A percentile compares a stretch with the other conserved stretches of the same genome.
phyloP scores from a whole-genome alignment of 352 stramenopile species.

The Globisporangium cylindrosporum region DNA sequence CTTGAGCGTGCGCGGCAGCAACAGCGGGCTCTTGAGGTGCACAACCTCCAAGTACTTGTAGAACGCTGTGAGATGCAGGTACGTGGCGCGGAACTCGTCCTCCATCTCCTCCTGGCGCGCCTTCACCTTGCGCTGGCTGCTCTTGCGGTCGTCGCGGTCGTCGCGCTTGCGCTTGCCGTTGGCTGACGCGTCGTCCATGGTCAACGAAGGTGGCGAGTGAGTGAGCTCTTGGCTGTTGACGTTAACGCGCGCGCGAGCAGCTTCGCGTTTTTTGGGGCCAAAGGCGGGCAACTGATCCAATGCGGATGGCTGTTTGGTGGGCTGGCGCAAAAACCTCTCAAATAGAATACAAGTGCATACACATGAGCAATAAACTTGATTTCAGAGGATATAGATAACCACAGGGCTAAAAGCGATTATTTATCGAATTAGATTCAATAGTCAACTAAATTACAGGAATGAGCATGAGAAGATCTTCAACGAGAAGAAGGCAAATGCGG shows the following conservation, averaged over 20 bases:
- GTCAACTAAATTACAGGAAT: background rate
- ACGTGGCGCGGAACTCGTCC: constrained; percentile 77
- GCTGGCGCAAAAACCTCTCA: background rate
- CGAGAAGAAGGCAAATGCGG: constrained; percentile 5
- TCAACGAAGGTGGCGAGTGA: background rate
- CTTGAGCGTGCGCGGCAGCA: constrained; percentile 75
- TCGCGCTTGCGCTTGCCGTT: constrained; percentile 71
- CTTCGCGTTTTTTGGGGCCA: constrained; percentile 5
- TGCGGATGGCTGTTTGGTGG: background rate
- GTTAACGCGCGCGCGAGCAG: background rate
- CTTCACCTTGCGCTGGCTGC: constrained; percentile 40
- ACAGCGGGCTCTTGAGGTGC: constrained; percentile 66
- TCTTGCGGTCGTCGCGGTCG: constrained; percentile 38
- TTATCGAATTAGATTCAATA: background rate
- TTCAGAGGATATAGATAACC: background rate
- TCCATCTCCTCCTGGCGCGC: constrained; percentile 74
- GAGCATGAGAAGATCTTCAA: constrained; percentile 11
- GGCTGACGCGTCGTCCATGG: constrained; percentile 21
- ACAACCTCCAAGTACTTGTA: constrained; percentile 83
- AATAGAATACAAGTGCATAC: background rate
- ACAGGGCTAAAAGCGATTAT: background rate
- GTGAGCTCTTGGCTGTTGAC: background rate
- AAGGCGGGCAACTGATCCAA: constrained; percentile 7
- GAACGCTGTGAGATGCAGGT: constrained; percentile 68
- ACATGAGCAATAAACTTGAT: background rate